phyloP scores from a whole-genome alignment of 345 rosid genomes.

The Barbarea vulgaris region DNA sequence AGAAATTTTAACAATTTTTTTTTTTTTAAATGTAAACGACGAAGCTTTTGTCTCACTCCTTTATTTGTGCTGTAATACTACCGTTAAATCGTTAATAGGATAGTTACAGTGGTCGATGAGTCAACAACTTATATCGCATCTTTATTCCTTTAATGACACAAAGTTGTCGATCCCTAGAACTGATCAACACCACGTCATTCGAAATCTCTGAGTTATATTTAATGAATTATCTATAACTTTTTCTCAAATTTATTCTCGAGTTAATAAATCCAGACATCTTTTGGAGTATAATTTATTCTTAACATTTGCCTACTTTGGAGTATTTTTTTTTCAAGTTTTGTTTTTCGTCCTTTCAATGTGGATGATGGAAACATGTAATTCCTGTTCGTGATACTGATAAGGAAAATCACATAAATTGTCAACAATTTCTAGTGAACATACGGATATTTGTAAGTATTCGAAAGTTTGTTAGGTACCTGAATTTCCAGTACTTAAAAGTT shows the following conservation, averaged over 20 bases:
- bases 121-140: background rate
- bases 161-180: conserved; percentile 31
- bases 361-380: background rate
- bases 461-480: background rate
- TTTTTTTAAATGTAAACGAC: too few species aligned
- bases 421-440: background rate
- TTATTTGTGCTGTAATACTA: background rate
- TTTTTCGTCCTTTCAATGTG: background rate
- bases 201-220: conserved; percentile 26
- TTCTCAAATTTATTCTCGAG: background rate
- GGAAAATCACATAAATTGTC: background rate
- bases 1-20: too few species aligned
- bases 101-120: conserved; percentile 6
- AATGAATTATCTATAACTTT: conserved; percentile 21
- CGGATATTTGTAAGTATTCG: background rate
- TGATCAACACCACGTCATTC: conserved; percentile 38
- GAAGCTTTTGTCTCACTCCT: background rate
- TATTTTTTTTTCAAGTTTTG: background rate
- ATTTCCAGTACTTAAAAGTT: background rate
- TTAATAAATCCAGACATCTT: conserved; percentile 8
- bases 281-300: conserved; percentile 7
- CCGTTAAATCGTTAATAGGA: conserved; percentile 1
- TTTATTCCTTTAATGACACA: conserved; percentile 18
- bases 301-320: conserved; percentile 13
- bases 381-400: background rate